Conservation (phyloP, 805 yeast species). For the Wickerhamomyces ciferrii region DNA sequence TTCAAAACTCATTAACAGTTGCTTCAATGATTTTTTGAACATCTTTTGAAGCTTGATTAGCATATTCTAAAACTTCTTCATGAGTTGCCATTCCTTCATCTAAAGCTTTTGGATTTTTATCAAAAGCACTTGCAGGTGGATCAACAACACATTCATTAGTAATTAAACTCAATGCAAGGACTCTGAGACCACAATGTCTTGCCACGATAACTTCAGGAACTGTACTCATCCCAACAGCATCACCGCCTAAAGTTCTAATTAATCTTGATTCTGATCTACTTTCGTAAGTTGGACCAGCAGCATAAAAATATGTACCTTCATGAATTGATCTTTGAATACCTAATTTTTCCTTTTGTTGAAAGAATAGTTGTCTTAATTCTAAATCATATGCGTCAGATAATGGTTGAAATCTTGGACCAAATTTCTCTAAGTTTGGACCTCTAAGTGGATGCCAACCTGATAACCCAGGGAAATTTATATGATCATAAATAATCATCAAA, state of each 20-base stretch:
- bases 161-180: constrained; percentile 79
- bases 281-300: constrained; percentile 93
- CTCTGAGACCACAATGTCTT: constrained; percentile 78
- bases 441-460: constrained; percentile 83
- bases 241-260: constrained; percentile 72
- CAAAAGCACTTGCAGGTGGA: constrained; percentile 63
- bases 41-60: constrained; percentile 74
- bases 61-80: constrained; percentile 84
- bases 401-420: constrained; percentile 87
- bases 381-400: constrained; percentile 86
- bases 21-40: constrained; percentile 66
- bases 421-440: constrained; percentile 75
- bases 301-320: constrained; percentile 85
- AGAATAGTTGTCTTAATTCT: constrained; percentile 58
- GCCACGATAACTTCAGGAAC: constrained; percentile 95
- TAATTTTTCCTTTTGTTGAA: constrained; percentile 45
- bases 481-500: constrained; percentile 86
- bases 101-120: constrained; percentile 44
- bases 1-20: constrained; percentile 38
- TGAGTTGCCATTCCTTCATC: constrained; percentile 83
- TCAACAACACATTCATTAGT: constrained; percentile 78
- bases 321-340: constrained; percentile 53
- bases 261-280: constrained; percentile 86
- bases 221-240: constrained; percentile 96
- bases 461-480: constrained; percentile 85